Evolutionary conservation across 2,329 filamentous ascomycete species (phyloP), one percentile per base, ranked within the genome.

Genomic region (Fusarium irregulare): DNA sequence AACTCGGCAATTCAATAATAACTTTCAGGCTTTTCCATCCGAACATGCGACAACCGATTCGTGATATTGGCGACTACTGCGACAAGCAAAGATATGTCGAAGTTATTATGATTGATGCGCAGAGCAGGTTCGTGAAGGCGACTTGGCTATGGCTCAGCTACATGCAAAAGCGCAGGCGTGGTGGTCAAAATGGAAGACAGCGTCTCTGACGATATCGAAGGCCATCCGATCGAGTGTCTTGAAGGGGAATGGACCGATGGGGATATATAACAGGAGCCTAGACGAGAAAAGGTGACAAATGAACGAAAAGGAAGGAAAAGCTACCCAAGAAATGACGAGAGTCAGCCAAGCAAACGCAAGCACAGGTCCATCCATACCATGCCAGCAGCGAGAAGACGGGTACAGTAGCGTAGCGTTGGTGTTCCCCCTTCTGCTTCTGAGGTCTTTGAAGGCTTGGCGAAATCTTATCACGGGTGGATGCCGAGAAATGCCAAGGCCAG

Each of bases 401-500:
- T 68, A 54, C 63, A 32, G 68, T 68, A 73, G 74, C 69, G 68
- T 70, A 73, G 74, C 69, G 72, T 65, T 75, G 68, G 69, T 68
- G 66, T 73, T 75, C 71, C 68, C 73, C 72, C 72, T 75, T 76
- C 72, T 68, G 72, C 72, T 75, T 76, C 72, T 68, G 72, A 76
- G 69, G 72, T 63, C 72, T 76, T 76, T 76, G 72, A 69, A 70
- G 72, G 55, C 73, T 76, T 76, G 75, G 75, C 75, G 73, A 76
- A 76, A 76, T 76, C 73, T 75, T 76, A 75, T 73, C 71, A 76
- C 69, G 68, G 74, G 73, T 67, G 71, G 67, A 70, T 73, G 75
- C 73, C 75, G 73, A 76, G 75, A 76, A 74, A 75, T 68, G 75
- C 75, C 75, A 76, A 76, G 75, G 51, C 75, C 62, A 67, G 64